These are phyloP conservation scores for Aspergillus brasiliensis DNA, from an alignment of 2,329 filamentous ascomycete genomes.

Conservation along the genomic window DNA sequence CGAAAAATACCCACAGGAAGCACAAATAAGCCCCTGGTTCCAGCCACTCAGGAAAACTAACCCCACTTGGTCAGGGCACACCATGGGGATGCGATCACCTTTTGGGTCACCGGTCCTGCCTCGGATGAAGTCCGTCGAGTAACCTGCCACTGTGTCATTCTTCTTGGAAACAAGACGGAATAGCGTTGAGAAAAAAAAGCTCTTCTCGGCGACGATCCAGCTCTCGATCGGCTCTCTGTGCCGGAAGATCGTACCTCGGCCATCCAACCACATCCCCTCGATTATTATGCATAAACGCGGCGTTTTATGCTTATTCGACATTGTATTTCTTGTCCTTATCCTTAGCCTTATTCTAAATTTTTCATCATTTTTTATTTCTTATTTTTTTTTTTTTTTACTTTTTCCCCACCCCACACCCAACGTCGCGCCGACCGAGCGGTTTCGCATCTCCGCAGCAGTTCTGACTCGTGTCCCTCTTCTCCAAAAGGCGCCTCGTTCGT, in stretches of 20 bases:
- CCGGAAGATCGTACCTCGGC: not conserved
- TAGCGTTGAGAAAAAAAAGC: not conserved
- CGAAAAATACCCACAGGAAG: too few species aligned
- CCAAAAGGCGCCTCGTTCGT: too few species aligned
- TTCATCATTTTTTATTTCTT: too few species aligned
- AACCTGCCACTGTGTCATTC: not conserved
- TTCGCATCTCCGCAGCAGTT: not conserved
- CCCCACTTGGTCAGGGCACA: not conserved
- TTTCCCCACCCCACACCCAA: not conserved
- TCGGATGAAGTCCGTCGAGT: not conserved
- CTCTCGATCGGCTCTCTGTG: not conserved
- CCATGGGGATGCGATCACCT: not conserved
- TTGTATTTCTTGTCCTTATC: too few species aligned
- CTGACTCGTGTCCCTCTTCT: not conserved
- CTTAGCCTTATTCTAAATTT: not conserved
- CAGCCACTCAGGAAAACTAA: not conserved
- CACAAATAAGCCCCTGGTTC: not conserved
- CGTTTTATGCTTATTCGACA: not conserved
- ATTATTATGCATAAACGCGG: not conserved
- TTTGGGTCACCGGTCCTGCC: not conserved
- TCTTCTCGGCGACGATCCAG: not conserved
- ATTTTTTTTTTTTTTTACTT: not conserved
- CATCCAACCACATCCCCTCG: not conserved
- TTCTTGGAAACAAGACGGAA: not conserved
- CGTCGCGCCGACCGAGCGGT: not conserved